These are phyloP conservation scores for Scytalidium sp. DNA, from an alignment of 2,329 filamentous ascomycete species.

Conservation along the genomic window DNA sequence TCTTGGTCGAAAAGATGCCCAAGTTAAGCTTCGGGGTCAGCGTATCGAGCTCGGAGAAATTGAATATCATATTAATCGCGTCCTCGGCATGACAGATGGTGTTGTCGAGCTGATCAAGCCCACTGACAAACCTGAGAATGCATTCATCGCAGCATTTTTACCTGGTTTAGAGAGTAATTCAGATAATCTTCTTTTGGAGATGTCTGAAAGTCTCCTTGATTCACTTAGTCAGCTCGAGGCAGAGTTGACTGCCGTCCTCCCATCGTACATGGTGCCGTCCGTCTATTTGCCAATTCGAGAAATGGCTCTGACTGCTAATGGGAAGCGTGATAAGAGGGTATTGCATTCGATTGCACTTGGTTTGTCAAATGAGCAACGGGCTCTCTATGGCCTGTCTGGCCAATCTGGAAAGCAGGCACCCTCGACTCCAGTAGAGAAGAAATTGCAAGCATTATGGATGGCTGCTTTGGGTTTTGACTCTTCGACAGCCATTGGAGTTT, in stretches of 20 bases:
- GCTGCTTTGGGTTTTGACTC: slow-evolving; percentile 6
- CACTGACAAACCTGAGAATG: not conserved
- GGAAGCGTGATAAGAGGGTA: slow-evolving; percentile 29
- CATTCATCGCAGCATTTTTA: not conserved
- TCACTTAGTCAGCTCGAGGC: not conserved
- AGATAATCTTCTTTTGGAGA: not conserved
- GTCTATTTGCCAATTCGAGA: slow-evolving; percentile 21
- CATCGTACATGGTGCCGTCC: slow-evolving; percentile 34
- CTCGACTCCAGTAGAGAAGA: slow-evolving; percentile 6
- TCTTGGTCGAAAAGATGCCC: slow-evolving; percentile 41
- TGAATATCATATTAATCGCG: slow-evolving; percentile 15
- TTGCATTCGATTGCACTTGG: not conserved
- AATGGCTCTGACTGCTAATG: slow-evolving; percentile 25
- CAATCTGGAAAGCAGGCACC: not conserved
- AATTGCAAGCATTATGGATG: slow-evolving; percentile 10
- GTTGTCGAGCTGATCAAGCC: not conserved
- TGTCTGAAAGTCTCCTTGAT: not conserved
- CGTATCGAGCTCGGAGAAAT: slow-evolving; percentile 62
- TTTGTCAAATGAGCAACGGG: not conserved
- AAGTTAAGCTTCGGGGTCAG: slow-evolving; percentile 59
- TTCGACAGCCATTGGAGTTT: slow-evolving; percentile 5
- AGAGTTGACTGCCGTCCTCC: slow-evolving; percentile 11
- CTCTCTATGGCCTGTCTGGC: not conserved
- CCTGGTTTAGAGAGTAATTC: not conserved
- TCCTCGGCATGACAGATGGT: not conserved